phyloP scores from a whole-genome alignment of 495 filamentous ascomycete genomes.

The Aspergillus sclerotioniger region DNA sequence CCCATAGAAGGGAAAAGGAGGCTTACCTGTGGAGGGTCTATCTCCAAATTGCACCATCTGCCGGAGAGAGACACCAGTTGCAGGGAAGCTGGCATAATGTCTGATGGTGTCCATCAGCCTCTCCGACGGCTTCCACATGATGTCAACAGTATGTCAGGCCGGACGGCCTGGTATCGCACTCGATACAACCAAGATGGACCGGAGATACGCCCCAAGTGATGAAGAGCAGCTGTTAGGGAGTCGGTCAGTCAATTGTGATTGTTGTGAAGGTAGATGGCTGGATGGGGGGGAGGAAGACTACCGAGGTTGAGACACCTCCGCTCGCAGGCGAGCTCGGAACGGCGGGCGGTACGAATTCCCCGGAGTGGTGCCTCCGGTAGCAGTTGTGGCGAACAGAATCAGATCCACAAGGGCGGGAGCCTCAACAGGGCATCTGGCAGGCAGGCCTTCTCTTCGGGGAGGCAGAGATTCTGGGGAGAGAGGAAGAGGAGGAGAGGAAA shows the following conservation, averaged over 20 bases:
- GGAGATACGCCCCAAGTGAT: not conserved
- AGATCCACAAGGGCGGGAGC: not conserved
- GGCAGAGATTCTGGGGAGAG: not conserved
- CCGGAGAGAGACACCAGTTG: conserved; percentile 91
- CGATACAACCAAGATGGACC: conserved; percentile 5
- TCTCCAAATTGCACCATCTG: conserved; percentile 99
- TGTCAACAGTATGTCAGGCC: conserved; percentile 36
- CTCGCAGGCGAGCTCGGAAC: not conserved
- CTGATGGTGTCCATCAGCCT: conserved; percentile 97
- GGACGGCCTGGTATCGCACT: conserved; percentile 25
- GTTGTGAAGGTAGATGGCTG: not conserved
- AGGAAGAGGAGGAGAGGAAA: conserved; percentile 4
- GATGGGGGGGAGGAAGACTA: not conserved
- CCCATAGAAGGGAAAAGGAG: not conserved
- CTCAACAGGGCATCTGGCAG: not conserved
- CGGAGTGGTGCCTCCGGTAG: not conserved
- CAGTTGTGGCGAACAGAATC: not conserved
- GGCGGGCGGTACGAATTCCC: conserved; percentile 4
- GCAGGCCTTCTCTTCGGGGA: too few relatives aligned
- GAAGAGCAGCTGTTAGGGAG: not conserved
- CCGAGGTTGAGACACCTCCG: conserved; percentile 5
- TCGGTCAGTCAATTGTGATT: not conserved
- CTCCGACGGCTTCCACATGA: conserved; percentile 88
- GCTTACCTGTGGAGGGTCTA: conserved; percentile 77
- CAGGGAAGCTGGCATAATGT: conserved; percentile 95